phyloP scores from a whole-genome alignment of 805 yeast genomes.

The Candida caryicola region DNA sequence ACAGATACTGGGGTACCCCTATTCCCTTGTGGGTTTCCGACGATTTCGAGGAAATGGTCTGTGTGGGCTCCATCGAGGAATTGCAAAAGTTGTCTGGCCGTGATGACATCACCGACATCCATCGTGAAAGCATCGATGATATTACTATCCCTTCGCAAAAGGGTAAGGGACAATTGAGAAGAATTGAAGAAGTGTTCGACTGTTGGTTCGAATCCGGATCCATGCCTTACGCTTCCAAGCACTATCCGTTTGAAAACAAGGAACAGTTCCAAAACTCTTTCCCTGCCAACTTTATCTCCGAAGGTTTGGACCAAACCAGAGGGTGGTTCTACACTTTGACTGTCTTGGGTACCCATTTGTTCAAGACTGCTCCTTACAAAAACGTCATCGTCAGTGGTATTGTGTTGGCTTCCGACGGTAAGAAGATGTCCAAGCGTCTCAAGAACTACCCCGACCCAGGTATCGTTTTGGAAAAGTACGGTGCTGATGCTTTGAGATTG shows the following conservation, averaged over 20 bases:
- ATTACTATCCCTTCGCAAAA: slow-evolving; percentile 88
- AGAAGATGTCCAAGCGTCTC: slow-evolving; percentile 97
- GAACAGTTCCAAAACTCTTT: slow-evolving; percentile 68
- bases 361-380: slow-evolving; percentile 88
- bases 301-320: slow-evolving; percentile 99
- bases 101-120: slow-evolving; percentile 79
- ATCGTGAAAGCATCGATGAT: slow-evolving; percentile 88
- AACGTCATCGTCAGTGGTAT: slow-evolving; percentile 96
- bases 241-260: slow-evolving; percentile 89
- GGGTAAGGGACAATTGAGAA: slow-evolving; percentile 83
- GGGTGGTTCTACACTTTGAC: slow-evolving; percentile 99
- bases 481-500: slow-evolving; percentile 96
- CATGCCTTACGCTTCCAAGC: slow-evolving; percentile 97
- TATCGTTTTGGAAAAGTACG: slow-evolving; percentile 76
- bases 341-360: slow-evolving; percentile 91
- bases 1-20: slow-evolving; percentile 99
- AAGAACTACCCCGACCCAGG: slow-evolving; percentile 97
- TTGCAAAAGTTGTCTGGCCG: slow-evolving; percentile 82
- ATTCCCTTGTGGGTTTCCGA: slow-evolving; percentile 97
- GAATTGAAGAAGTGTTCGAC: slow-evolving; percentile 97
- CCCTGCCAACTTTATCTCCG: slow-evolving; percentile 98
- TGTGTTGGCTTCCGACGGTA: slow-evolving; percentile 96
- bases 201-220: slow-evolving; percentile 99
- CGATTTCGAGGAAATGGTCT: slow-evolving; percentile 87
- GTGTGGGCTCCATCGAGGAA: slow-evolving; percentile 89